Base-by-base conservation (phyloP, 148 eudicot genomes). In the Rhododendron vialii region DNA sequence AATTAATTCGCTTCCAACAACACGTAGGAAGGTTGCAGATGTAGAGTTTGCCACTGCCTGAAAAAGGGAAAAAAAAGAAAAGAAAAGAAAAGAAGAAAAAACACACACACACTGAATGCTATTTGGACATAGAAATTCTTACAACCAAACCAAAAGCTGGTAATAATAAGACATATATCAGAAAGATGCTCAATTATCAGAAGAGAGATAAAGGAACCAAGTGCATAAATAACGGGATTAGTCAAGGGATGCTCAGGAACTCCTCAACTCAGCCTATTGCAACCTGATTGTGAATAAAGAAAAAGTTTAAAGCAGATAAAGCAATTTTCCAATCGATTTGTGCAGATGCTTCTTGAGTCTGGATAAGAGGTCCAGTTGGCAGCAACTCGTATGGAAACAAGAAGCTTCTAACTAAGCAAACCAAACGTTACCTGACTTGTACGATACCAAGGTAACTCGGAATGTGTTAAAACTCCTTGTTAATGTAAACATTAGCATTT, bases 21-120 rank as follows among this genome's bases (percentile, higher is more conserved):
- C 99, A 87, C 99, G 98, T 74, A 96, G 81, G 91, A 96, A 96
- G 4, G 99, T 96, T 83, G 99, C 99, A 26, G 99, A 94, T 33
- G 99, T 96, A 59, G 99, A 96, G 90, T 96, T 96, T 86, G 99
- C 99, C 78, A 96, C 99, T 5, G 99, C 99, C 99, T 96, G 87
- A 38, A 90, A 85, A 50, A 65, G 82, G 43, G 26, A 14, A 33
- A 51, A 18, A 61, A 24, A 61, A 1, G 15, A 15, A 15, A 57
- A 5, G 3, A 57, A 3, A 53, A 1, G 7, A 41, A 41, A 38
- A 38, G 41, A 38, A 38, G 41, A 38, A 38, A 38, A 38, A 36
- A 36, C 3, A 59, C 65, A 22, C 67, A 61, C 0, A 61, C 2
- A 1, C 28, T 61, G 69, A 61, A 24, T 24, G 69, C 26, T 61